Conservation (phyloP, 1,284 basidiomycete genomes). For the Exobasidium cylindrosporum region DNA sequence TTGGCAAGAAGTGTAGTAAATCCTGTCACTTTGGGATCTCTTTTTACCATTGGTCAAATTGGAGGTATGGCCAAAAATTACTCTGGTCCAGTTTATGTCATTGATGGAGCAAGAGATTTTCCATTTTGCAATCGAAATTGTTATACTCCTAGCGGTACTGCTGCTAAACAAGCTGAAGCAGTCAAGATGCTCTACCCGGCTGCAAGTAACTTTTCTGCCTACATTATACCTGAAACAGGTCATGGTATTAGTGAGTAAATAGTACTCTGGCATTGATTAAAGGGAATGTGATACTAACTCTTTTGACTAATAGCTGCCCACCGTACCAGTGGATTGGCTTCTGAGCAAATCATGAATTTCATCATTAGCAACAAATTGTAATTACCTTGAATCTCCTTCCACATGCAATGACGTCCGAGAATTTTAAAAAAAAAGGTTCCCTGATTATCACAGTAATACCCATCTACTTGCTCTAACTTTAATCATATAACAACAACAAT, state of each 20-base stretch:
- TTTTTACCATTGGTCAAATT: constrained; percentile 40
- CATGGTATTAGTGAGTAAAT: too few species aligned
- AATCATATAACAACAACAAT: too few species aligned
- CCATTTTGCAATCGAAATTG: constrained; percentile 51
- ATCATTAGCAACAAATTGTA: neutral
- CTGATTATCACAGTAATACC: too few species aligned
- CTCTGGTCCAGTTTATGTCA: constrained; percentile 55
- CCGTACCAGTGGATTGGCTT: neutral
- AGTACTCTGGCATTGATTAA: too few species aligned
- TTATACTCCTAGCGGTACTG: constrained; percentile 22
- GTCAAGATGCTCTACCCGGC: constrained; percentile 22
- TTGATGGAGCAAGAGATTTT: constrained; percentile 57
- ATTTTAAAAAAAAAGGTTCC: too few species aligned
- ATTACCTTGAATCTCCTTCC: neutral
- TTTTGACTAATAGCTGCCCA: too few species aligned
- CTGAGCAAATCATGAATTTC: neutral
- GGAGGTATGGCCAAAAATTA: constrained; percentile 42
- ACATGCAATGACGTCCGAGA: too few species aligned
- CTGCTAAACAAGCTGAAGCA: constrained; percentile 5
- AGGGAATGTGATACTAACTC: too few species aligned
- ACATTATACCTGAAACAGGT: constrained; percentile 27
- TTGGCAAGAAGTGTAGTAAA: constrained; percentile 37
- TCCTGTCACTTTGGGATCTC: constrained; percentile 54
- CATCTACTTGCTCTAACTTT: too few species aligned
- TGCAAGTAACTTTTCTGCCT: constrained; percentile 27